phyloP scores from a whole-genome alignment of 139 green algal species.

The Chlamydomonas sp. region DNA sequence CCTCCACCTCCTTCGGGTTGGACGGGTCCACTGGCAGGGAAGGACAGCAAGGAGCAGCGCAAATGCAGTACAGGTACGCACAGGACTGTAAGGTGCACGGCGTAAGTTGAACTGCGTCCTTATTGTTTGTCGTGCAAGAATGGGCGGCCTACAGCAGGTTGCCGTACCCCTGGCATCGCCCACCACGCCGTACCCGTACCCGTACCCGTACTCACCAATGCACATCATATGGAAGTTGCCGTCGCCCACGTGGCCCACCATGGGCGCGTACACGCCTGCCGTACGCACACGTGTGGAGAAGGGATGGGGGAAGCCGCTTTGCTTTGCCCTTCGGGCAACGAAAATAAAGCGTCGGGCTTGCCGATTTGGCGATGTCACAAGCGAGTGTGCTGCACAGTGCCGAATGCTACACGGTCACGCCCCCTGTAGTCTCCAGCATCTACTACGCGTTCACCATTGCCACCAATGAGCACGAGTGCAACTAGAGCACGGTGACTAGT shows the following conservation, averaged over 20 bases:
- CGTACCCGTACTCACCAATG: not conserved
- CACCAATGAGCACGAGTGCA: too few relatives aligned
- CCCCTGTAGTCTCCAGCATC: too few relatives aligned
- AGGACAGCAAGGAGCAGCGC: slow-evolving; percentile 59
- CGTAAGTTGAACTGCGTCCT: not conserved
- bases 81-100: not conserved
- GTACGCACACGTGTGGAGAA: not conserved
- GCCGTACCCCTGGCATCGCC: not conserved
- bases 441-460: too few relatives aligned
- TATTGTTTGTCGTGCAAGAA: too few relatives aligned
- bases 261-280: slow-evolving; percentile 55
- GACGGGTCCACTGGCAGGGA: slow-evolving; percentile 66
- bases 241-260: slow-evolving; percentile 79
- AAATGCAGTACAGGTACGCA: not conserved
- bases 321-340: too few relatives aligned
- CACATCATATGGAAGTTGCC: slow-evolving; percentile 45
- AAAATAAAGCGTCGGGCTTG: too few relatives aligned
- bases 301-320: not conserved
- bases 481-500: too few relatives aligned
- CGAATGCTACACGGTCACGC: too few relatives aligned
- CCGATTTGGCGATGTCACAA: too few relatives aligned
- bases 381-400: too few relatives aligned
- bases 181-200: not conserved
- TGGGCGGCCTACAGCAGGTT: not conserved
- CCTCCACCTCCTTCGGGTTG: slow-evolving; percentile 47